Percentiles rank a stretch among this genome's conserved stretches.
Conservation (phyloP, 129 eudicot genomes). For the Daucus carota region DH1_v3.0 NC_030384.2:47743501-47744000, state of each 20-base stretch:
- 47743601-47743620: constrained; percentile 73
- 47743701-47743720: not conserved
- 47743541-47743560: constrained; percentile 82
- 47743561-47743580: constrained; percentile 98
- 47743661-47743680: constrained; percentile 63
- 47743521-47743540: constrained; percentile 47
- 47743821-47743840: constrained; percentile 21
- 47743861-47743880: constrained; percentile 52
- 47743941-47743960: constrained; percentile 9
- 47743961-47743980: constrained; percentile 11
- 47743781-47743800: constrained; percentile 29
- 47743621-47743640: constrained; percentile 59
- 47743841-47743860: constrained; percentile 48
- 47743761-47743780: constrained; percentile 32
- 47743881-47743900: constrained; percentile 6
- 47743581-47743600: constrained; percentile 71
- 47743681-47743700: constrained; percentile 51
- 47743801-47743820: constrained; percentile 20
- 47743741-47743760: constrained; percentile 55
- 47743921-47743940: constrained; percentile 8
- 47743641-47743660: constrained; percentile 57
- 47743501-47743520: constrained; percentile 87
- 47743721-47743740: constrained; percentile 38
- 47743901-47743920: not conserved
- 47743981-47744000: constrained; percentile 11